Conservation (phyloP, 257 asterid genomes). For the Mitragyna speciosa region DNA sequence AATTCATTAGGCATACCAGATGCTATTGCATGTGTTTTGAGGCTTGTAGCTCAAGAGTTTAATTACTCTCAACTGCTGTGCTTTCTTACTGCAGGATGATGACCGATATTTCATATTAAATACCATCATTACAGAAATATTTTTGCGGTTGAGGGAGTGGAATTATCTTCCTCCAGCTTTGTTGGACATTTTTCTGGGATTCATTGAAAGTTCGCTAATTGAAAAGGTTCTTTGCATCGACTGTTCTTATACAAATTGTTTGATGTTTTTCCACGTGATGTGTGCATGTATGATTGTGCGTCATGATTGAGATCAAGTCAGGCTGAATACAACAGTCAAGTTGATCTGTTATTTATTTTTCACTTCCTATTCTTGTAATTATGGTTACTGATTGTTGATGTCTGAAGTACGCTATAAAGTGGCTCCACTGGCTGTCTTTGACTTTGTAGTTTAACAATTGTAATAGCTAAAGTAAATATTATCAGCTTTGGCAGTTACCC, state of each 20-base stretch:
- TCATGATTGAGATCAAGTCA: background rate
- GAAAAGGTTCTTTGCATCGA: constrained; percentile 49
- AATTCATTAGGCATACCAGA: no score
- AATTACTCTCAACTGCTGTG: background rate
- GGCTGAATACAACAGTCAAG: background rate
- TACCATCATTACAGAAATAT: constrained; percentile 59
- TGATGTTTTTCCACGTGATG: background rate
- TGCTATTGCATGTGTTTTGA: constrained; percentile 1
- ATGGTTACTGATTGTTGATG: background rate
- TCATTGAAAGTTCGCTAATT: constrained; percentile 60
- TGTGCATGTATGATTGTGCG: background rate
- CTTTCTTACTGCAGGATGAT: constrained; percentile 63
- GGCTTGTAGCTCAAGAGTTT: constrained; percentile 4
- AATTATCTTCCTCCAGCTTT: constrained; percentile 42
- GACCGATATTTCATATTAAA: constrained; percentile 61
- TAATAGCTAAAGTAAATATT: background rate
- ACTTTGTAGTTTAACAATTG: background rate
- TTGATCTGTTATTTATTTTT: background rate
- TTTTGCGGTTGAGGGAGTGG: constrained; percentile 60
- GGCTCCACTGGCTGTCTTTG: no score
- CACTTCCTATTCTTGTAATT: background rate
- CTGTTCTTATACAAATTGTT: background rate
- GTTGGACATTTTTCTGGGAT: constrained; percentile 67
- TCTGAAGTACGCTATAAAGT: background rate
- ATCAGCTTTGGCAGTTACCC: background rate